These are phyloP conservation scores for Oenanthe sinensis DNA, from an alignment of 129 eudicot species.

Conservation along the genomic window DNA sequence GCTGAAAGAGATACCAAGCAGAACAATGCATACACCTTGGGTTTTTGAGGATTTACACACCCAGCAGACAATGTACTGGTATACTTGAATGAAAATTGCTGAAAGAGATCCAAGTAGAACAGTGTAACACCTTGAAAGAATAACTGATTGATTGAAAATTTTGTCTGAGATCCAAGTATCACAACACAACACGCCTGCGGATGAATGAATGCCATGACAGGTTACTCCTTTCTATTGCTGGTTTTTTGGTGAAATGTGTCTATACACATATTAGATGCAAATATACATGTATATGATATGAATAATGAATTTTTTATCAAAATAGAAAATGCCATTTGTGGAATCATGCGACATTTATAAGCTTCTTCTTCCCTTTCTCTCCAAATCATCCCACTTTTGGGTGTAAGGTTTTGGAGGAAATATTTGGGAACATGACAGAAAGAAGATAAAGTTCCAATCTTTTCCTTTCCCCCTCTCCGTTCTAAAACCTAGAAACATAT, in stretches of 20 bases:
- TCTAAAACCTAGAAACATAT: background rate
- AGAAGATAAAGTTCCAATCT: background rate
- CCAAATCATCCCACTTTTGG: background rate
- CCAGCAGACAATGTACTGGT: background rate
- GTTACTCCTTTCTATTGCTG: background rate
- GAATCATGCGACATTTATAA: too few species aligned
- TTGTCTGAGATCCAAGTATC: background rate
- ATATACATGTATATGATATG: too few species aligned
- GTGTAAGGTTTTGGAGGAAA: background rate
- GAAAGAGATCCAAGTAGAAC: background rate
- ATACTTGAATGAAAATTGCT: background rate
- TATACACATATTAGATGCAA: background rate
- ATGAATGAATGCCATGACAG: background rate
- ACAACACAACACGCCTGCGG: background rate
- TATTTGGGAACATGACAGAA: background rate
- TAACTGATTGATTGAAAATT: background rate
- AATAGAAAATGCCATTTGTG: background rate
- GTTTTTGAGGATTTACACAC: background rate
- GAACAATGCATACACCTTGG: background rate
- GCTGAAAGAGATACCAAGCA: background rate
- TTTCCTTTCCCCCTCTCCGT: background rate
- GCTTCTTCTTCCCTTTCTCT: too few species aligned
- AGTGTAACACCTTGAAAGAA: background rate
- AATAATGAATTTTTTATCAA: too few species aligned
- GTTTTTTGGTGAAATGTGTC: background rate